Base-by-base conservation (phyloP, 1,139 yeast genomes). In the Yamadazyma epiphylla region DNA sequence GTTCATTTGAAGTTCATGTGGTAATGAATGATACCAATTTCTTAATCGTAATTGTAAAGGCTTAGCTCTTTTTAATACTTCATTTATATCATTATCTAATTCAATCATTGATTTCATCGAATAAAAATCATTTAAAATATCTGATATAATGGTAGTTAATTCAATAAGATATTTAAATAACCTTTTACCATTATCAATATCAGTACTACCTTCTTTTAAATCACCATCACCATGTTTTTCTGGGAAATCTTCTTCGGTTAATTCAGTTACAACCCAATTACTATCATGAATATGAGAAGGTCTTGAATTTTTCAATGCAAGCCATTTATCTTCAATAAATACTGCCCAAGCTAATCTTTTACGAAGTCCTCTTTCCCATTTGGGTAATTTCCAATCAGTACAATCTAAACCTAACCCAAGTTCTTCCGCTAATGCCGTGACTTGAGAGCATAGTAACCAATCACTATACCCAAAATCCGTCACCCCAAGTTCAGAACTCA, bases 321-420 rank as follows among this genome's bases (percentile, higher is more conserved):
- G 66, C 96, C 96, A 88, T 51, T 87, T 86, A 48, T 86, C 95
- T 54, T 86, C 94, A 34, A 83, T 65, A 67, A 77, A 87, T 2
- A 86, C 94, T 0, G 96, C 95, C 96, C 96, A 88, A 0, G 95
- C 95, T 30, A 88, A 58, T 33, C 96, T 65, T 45, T 86, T 75
- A 30, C 96, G 65, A 27, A 88, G 58, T 2, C 94, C 91, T 31
- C 94, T 67, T 51, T 88, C 96, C 96, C 96, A 88, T 45, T 82
- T 80, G 0, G 96, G 96, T 21, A 88, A 57, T 47, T 84, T 79
- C 96, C 96, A 88, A 38, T 73, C 74, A 34, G 81, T 78, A 50
- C 96, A 88, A 49, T 87, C 89, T 12, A 85, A 65, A 0, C 95
- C 95, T 9, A 88, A 61, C 0, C 96, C 96, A 22, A 88, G 60